Percentiles rank a stretch among this genome's conserved stretches.
Evolutionary conservation across 495 filamentous ascomycete species (phyloP).

Genomic region (Tuber magnatum): DNA sequence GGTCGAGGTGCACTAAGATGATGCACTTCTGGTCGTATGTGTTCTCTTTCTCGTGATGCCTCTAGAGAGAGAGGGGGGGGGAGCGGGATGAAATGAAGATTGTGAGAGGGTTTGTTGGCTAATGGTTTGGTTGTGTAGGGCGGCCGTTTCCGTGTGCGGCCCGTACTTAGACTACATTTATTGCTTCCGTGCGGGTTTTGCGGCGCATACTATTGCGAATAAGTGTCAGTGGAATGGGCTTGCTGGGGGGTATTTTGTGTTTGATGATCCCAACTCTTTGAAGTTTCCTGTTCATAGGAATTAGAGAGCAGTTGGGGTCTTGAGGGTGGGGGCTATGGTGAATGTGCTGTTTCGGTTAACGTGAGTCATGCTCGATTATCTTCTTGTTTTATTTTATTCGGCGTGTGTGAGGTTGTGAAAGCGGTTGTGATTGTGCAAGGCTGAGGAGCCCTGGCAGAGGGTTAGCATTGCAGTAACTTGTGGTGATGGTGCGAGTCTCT

Average conservation of each 20-base stretch:
- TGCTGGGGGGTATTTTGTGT: slow-evolving; percentile 8
- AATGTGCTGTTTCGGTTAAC: not conserved
- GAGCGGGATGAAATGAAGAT: not conserved
- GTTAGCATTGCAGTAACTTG: not conserved
- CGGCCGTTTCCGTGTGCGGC: not conserved
- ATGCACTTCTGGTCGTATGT: not conserved
- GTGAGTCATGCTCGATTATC: not conserved
- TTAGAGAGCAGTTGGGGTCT: not conserved
- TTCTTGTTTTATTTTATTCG: not conserved
- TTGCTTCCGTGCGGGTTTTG: slow-evolving; percentile 1
- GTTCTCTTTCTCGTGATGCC: not conserved
- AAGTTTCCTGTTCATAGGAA: not conserved
- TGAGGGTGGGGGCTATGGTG: not conserved
- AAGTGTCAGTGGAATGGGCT: slow-evolving; percentile 8
- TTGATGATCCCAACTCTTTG: not conserved
- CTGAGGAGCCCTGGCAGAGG: not conserved
- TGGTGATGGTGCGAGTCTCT: not conserved
- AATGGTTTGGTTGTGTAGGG: not conserved
- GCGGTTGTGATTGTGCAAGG: not conserved
- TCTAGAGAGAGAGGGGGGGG: too few species aligned
- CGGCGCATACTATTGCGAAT: not conserved
- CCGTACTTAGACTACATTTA: not conserved
- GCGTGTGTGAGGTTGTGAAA: not conserved
- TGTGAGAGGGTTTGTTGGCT: not conserved
- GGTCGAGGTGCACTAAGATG: not conserved